Evolutionary conservation across 352 stramenopile species (phyloP), one percentile per base, ranked within the genome.

Genomic region (Pythium myriotylum): DNA sequence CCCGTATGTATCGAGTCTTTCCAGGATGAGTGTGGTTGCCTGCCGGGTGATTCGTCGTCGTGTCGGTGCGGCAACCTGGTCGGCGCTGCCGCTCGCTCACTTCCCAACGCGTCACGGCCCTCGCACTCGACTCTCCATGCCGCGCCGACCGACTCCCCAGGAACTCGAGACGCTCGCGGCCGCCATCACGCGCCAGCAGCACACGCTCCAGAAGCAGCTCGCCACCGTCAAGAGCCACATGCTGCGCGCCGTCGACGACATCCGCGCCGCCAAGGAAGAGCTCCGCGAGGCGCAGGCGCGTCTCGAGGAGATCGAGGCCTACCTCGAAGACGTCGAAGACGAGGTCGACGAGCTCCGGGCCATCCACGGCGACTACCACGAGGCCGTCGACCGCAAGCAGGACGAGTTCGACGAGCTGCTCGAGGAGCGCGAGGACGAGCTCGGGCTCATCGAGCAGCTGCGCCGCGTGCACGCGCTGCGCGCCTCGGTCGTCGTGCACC

Each of bases 231-330:
- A 71, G 1, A 53, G 60, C 17, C 70, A 88, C 37, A 43, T 90
- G 8, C 51, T 40, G 10, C 43, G 43, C 33, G 77, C 76, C 17
- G 67, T 75, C 29, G 47, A 63, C 32, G 76, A 79, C 17, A 64
- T 90, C 58, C 54, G 55, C 40, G 73, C 66, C 51, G 82, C 81
- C 51, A 70, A 77, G 42, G 71, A 74, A 37, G 81, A 90, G 60
- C 69, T 87, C 51, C 67, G 69, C 26, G 81, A 90, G 41, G 79
- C 76, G 19, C 66, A 75, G 14, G 48, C 67, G 14, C 79, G 81
- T 0, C 71, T 91, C 22, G 51, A 79, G 37, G 81, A 91, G 73
- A 91, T 91, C 51, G 79, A 89, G 26, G 69, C 70, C 52, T 80
- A 81, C 59, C 71, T 87, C 51, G 58, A 70, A 42, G 77, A 87